phyloP scores from a whole-genome alignment of 441 rosid species.

The Cnidoscolus chayamansa region DNA sequence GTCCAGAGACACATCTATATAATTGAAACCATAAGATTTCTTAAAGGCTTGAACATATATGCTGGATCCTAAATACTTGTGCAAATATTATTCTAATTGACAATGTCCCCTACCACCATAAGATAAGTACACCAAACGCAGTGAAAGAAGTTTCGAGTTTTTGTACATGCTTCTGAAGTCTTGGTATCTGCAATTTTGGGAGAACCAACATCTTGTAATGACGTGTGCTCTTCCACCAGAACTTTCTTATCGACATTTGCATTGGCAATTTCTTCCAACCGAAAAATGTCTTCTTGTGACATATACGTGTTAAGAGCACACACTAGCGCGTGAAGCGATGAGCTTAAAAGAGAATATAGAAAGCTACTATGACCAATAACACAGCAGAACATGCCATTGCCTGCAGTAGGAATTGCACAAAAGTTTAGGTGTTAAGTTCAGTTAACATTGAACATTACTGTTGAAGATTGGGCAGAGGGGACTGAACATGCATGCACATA shows the following conservation, averaged over 20 bases:
- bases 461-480: background rate
- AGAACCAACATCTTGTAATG: slow-evolving; percentile 1
- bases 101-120: background rate
- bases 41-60: slow-evolving; percentile 4
- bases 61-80: background rate
- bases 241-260: slow-evolving; percentile 23
- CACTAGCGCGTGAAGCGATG: background rate
- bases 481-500: background rate
- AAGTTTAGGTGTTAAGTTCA: background rate
- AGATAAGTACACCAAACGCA: background rate
- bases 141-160: background rate
- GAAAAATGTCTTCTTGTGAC: background rate
- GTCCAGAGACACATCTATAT: background rate
- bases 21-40: slow-evolving; percentile 9
- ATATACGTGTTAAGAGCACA: background rate
- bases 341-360: slow-evolving; percentile 26
- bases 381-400: slow-evolving; percentile 63
- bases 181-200: slow-evolving; percentile 1
- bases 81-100: background rate
- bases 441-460: background rate
- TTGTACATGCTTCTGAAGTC: background rate
- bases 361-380: slow-evolving; percentile 43
- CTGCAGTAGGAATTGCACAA: slow-evolving; percentile 39
- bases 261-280: slow-evolving; percentile 16
- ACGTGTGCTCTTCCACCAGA: slow-evolving; percentile 5